Evolutionary conservation across 495 filamentous ascomycete genomes (phyloP).

Genomic region (Daldinia decipiens): DNA sequence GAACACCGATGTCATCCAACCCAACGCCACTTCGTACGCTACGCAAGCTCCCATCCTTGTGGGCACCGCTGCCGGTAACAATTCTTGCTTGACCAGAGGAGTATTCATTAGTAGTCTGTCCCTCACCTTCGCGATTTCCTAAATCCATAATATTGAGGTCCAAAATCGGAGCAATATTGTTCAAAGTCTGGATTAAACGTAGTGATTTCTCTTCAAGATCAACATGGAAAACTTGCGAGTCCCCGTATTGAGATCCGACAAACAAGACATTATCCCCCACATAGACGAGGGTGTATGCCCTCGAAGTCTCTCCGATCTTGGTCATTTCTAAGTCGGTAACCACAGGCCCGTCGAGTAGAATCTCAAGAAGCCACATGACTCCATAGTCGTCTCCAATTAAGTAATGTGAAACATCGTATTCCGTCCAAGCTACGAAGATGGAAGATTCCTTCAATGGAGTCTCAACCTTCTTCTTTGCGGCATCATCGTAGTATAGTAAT

Average conservation of each 20-base stretch:
- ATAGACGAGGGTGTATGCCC: conserved; percentile 81
- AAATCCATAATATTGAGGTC: conserved; percentile 97
- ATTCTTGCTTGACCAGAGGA: conserved; percentile 95
- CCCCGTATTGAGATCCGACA: conserved; percentile 90
- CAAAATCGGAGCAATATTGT: conserved; percentile 88
- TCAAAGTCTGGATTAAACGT: conserved; percentile 77
- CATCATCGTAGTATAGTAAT: conserved; percentile 82
- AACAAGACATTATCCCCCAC: conserved; percentile 79
- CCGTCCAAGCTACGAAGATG: conserved; percentile 88
- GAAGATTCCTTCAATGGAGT: conserved; percentile 73
- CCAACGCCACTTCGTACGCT: conserved; percentile 94
- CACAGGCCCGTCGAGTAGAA: conserved; percentile 69
- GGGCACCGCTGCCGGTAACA: conserved; percentile 90
- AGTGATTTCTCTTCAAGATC: conserved; percentile 53
- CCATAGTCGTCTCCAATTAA: conserved; percentile 92
- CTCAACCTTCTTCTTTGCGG: conserved; percentile 68
- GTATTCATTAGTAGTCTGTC: conserved; percentile 78
- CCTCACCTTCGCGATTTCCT: conserved; percentile 81
- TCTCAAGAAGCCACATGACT: conserved; percentile 78
- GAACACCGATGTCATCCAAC: conserved; percentile 84
- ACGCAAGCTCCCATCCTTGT: conserved; percentile 83
- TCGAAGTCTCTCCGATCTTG: conserved; percentile 75
- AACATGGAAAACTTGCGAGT: conserved; percentile 84
- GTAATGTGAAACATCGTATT: conserved; percentile 81
- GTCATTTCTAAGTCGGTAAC: conserved; percentile 65